A percentile compares a stretch with the other conserved stretches of the same genome.
phyloP scores from a whole-genome alignment of 2,329 filamentous ascomycete species.

The Penicillium sp. region DNA sequence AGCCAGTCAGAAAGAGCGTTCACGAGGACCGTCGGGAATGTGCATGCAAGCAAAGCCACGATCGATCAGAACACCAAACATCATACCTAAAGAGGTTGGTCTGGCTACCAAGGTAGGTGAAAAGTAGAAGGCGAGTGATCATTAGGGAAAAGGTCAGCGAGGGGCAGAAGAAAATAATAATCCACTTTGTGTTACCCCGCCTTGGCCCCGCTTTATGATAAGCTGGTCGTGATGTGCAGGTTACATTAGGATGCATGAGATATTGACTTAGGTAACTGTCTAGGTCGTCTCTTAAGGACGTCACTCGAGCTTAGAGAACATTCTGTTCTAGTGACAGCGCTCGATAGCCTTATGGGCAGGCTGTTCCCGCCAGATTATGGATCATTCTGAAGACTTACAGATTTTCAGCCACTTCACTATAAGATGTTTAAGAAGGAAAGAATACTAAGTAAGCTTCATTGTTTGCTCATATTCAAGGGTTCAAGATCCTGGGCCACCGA shows the following conservation, averaged over 20 bases:
- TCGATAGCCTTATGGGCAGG: no score
- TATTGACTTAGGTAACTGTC: no score
- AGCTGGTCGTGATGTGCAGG: not conserved
- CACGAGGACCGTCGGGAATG: not conserved
- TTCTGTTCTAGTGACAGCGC: no score
- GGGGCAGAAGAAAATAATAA: slow-evolving; percentile 1
- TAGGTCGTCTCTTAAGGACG: no score
- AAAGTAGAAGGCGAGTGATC: slow-evolving; percentile 7
- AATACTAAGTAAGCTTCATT: no score
- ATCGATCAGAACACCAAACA: not conserved
- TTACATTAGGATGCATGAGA: not conserved
- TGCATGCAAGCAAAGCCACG: not conserved
- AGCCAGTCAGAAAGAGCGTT: not conserved
- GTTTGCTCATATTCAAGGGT: no score
- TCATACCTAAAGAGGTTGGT: not conserved
- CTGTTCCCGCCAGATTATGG: no score
- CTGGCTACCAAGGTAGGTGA: not conserved
- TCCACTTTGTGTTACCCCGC: slow-evolving; percentile 10
- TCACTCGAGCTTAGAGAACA: no score
- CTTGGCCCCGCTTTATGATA: slow-evolving; percentile 10
- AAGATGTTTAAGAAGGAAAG: no score
- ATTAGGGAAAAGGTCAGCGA: slow-evolving; percentile 15
- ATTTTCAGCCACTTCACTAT: no score
- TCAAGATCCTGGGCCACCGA: no score
- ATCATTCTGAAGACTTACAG: no score